Percentiles rank a stretch among this genome's conserved stretches.
phyloP scores from a whole-genome alignment of 2,329 filamentous ascomycete species.

The Diaporthe citrichinensis region DNA sequence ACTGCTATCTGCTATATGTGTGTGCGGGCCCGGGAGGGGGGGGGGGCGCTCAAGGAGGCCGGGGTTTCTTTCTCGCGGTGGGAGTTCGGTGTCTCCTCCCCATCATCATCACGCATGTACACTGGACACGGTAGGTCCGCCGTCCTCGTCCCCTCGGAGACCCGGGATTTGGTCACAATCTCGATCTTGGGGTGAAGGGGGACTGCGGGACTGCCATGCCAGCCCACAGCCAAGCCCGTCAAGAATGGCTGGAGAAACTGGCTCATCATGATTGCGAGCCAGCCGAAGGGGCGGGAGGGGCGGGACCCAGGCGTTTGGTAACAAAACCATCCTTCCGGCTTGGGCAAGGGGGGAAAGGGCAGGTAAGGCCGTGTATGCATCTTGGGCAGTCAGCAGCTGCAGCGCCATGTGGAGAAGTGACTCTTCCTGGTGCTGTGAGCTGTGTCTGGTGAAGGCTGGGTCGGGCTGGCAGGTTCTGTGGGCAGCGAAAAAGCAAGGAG shows the following conservation, averaged over 20 bases:
- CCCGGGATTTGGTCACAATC: slow-evolving; percentile 10
- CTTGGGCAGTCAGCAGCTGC: background rate
- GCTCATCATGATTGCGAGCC: background rate
- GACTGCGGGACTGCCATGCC: background rate
- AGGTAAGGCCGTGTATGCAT: background rate
- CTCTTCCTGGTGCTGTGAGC: background rate
- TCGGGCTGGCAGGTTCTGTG: slow-evolving; percentile 26
- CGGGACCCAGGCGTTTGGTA: slow-evolving; percentile 24
- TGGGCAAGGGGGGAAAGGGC: background rate
- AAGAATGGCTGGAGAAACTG: background rate
- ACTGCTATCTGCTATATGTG: background rate
- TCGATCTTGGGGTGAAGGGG: background rate
- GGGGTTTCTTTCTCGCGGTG: background rate
- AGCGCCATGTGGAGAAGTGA: background rate
- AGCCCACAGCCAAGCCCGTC: background rate
- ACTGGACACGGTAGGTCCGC: background rate
- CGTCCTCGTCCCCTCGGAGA: slow-evolving; percentile 1
- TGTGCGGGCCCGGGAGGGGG: background rate
- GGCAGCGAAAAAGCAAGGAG: slow-evolving; percentile 3
- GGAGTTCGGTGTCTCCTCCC: background rate
- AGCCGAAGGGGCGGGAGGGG: background rate
- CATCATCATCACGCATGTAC: background rate
- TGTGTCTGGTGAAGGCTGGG: background rate
- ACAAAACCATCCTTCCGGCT: slow-evolving; percentile 4
- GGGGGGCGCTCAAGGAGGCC: background rate